A percentile compares a stretch with the other conserved stretches of the same genome.
These are phyloP conservation scores for Cardiospermum halicacabum DNA, from an alignment of 345 rosid species.

Conservation along the genomic window DNA sequence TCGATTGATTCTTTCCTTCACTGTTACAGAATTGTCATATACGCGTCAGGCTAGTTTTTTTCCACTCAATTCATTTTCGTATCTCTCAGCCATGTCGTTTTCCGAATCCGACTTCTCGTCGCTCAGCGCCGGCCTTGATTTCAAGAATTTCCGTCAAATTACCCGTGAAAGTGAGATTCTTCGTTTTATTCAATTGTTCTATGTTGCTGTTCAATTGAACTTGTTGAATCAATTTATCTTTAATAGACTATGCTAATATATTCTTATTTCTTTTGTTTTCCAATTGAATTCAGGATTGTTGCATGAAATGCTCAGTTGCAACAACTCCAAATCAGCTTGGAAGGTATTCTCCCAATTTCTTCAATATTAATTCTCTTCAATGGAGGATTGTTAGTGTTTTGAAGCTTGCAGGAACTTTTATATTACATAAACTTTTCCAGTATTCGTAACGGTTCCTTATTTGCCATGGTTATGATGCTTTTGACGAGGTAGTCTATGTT, in stretches of 20 bases:
- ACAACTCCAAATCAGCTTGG: conserved; percentile 87
- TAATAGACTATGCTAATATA: not conserved
- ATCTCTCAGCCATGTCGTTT: conserved; percentile 53
- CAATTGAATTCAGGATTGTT: conserved; percentile 55
- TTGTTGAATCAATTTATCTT: not conserved
- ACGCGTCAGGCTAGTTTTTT: not conserved
- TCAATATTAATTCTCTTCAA: not conserved
- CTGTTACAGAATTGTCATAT: no score
- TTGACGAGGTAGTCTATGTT: not conserved
- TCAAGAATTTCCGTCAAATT: conserved; percentile 74
- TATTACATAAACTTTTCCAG: no score
- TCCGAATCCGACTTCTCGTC: conserved; percentile 95
- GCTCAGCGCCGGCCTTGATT: conserved; percentile 45
- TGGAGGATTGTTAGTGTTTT: not conserved
- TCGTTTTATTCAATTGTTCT: not conserved
- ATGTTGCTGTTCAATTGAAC: not conserved
- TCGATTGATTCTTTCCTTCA: no score
- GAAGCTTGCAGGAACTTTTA: no score
- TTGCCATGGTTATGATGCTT: not conserved
- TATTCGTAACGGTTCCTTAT: no score
- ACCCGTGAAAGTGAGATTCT: conserved; percentile 80
- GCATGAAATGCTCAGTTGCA: conserved; percentile 89
- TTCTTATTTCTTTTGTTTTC: not conserved
- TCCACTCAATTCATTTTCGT: not conserved
- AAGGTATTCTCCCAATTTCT: conserved; percentile 50